Conservation (phyloP, 768 basidiomycete genomes). For the Serendipita sp. region DNA sequence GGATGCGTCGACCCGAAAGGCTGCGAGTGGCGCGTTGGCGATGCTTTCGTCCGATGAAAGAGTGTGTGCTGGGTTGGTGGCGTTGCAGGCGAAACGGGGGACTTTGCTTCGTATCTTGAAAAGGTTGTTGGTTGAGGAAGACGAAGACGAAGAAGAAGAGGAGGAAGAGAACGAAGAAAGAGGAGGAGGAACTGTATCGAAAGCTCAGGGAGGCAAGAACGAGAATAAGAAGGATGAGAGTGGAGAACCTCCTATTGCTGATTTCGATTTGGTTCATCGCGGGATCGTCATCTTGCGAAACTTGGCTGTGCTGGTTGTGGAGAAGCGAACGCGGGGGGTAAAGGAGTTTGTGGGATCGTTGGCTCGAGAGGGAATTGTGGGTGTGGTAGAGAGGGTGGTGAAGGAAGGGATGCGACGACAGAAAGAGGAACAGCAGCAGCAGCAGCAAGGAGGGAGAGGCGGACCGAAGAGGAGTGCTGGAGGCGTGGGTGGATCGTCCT, state of each 20-base stretch:
- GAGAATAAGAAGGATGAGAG: slow-evolving; percentile 12
- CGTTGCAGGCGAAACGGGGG: slow-evolving; percentile 48
- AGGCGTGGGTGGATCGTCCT: no score
- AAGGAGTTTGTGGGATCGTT: slow-evolving; percentile 34
- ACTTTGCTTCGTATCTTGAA: slow-evolving; percentile 46
- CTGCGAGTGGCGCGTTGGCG: slow-evolving; percentile 81
- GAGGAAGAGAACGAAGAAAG: slow-evolving; percentile 24
- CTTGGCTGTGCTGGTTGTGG: slow-evolving; percentile 31
- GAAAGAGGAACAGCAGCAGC: no score
- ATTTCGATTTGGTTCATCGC: slow-evolving; percentile 56
- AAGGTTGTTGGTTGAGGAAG: slow-evolving; percentile 12
- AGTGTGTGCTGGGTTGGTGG: slow-evolving; percentile 46
- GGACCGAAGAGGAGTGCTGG: no score
- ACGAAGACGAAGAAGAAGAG: slow-evolving; percentile 23
- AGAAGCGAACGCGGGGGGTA: slow-evolving; percentile 25
- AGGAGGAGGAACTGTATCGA: slow-evolving; percentile 19
- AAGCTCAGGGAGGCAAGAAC: background rate
- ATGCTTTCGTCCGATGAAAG: slow-evolving; percentile 48
- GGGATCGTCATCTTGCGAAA: slow-evolving; percentile 63
- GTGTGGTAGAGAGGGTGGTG: slow-evolving; percentile 35
- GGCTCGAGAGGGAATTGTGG: slow-evolving; percentile 35
- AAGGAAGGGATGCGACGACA: slow-evolving; percentile 17
- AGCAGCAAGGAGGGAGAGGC: background rate
- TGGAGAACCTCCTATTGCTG: slow-evolving; percentile 15
- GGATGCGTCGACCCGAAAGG: slow-evolving; percentile 68